Evolutionary conservation across 306 rosid genomes (phyloP), one percentile per base, ranked within the genome.

Genomic region (Cicer bijugum): DNA sequence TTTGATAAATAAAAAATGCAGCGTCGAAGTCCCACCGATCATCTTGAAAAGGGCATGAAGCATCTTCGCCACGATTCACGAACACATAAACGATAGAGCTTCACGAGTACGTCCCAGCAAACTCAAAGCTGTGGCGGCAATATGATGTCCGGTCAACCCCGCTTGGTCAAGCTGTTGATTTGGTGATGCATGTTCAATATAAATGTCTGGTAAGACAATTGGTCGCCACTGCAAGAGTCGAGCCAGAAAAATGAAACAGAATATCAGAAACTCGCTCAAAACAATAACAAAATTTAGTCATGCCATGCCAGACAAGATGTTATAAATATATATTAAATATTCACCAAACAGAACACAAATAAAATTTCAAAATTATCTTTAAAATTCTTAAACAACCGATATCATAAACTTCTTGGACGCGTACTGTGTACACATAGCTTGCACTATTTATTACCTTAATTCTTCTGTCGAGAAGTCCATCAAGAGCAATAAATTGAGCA

Each of bases 61-160:
- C 4, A 12, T 28, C 6, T 20, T 17, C 3, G 14, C 77, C 73
- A 75, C 11, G 70, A 85, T 72, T 82, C 70, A 76, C 5, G 72
- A 84, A 75, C 88, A 81, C 89, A 84, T 89, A 56, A 93, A 89
- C 15, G 39, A 90, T 23, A 93, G 90, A 66, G 98, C 98, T 79
- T 93, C 98, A 3, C 98, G 96, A 51, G 84, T 86, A 19, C 90
- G 98, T 45, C 98, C 98, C 0, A 93, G 87, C 79, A 93, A 79
- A 84, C 89, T 91, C 75, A 93, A 76, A 12, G 96, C 87, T 0
- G 97, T 85, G 6, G 98, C 97, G 61, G 98, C 97, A 37, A 93
- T 91, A 82, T 87, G 97, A 78, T 91, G 88, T 63, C 96, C 98
- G 0, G 89, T 89, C 84, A 93, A 53, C 63, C 97, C 98, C 0